These are phyloP conservation scores for Geotrichum europaeum DNA, from an alignment of 1,139 yeast genomes.

Conservation along the genomic window DNA sequence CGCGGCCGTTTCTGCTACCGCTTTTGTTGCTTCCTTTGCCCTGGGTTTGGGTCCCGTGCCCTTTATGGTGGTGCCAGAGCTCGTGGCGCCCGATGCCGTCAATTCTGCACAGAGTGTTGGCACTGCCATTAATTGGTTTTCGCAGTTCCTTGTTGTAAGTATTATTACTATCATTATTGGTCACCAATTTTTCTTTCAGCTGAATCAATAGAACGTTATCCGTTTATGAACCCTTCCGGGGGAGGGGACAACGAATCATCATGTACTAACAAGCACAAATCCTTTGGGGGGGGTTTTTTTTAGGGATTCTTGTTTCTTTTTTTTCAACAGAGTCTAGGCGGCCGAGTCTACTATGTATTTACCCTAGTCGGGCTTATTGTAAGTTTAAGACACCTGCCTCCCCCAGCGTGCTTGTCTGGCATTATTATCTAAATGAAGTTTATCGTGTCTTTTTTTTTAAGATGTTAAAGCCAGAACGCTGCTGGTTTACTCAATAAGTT, in stretches of 20 bases:
- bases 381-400: background rate
- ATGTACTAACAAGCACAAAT: too few species aligned
- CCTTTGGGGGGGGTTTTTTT: too few species aligned
- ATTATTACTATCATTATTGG: background rate
- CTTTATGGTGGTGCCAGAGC: slow-evolving; percentile 80
- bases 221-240: too few species aligned
- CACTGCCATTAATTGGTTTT: slow-evolving; percentile 83
- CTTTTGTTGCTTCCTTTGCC: slow-evolving; percentile 79
- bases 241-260: too few species aligned
- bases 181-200: too few species aligned
- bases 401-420: too few species aligned
- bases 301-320: slow-evolving; percentile 72
- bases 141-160: slow-evolving; percentile 52
- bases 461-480: background rate
- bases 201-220: too few species aligned
- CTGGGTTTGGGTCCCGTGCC: slow-evolving; percentile 94
- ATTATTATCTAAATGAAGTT: background rate
- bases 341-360: slow-evolving; percentile 73
- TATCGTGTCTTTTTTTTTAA: too few species aligned
- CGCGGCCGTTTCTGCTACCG: slow-evolving; percentile 60
- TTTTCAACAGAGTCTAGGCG: slow-evolving; percentile 58
- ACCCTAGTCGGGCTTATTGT: slow-evolving; percentile 33
- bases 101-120: slow-evolving; percentile 92
- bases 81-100: slow-evolving; percentile 71
- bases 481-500: too few species aligned